Evolutionary conservation across 2,329 filamentous ascomycete genomes (phyloP).

Genomic region (Ophiosphaerella narmari): DNA sequence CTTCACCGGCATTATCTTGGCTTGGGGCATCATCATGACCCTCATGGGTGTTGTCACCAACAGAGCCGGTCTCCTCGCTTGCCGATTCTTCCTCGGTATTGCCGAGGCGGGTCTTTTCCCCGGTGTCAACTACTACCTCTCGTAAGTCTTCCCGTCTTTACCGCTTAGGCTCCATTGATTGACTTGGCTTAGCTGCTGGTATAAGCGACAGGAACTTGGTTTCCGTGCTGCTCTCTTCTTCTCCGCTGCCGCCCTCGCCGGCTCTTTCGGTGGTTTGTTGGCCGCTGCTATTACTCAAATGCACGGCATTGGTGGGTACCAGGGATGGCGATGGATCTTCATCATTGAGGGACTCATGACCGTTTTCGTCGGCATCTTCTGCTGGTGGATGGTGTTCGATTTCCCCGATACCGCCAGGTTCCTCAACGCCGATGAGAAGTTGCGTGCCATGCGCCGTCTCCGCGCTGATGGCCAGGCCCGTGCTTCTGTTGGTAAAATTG

Average conservation of each 20-base stretch:
- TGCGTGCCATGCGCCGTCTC: slow-evolving; percentile 65
- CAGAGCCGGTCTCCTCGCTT: slow-evolving; percentile 40
- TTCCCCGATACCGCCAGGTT: slow-evolving; percentile 66
- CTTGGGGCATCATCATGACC: slow-evolving; percentile 56
- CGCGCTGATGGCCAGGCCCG: slow-evolving; percentile 71
- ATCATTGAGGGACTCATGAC: slow-evolving; percentile 46
- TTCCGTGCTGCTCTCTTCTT: slow-evolving; percentile 64
- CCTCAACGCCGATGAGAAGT: slow-evolving; percentile 56
- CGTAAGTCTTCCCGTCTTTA: slow-evolving; percentile 44
- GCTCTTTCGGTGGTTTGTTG: slow-evolving; percentile 65
- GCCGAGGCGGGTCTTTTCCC: slow-evolving; percentile 47
- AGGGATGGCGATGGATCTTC: slow-evolving; percentile 29
- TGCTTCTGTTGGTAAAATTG: slow-evolving; percentile 57
- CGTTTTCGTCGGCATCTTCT: slow-evolving; percentile 42
- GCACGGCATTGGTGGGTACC: slow-evolving; percentile 57
- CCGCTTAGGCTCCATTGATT: neutral
- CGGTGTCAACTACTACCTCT: slow-evolving; percentile 60
- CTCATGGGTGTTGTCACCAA: slow-evolving; percentile 54
- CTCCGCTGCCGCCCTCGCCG: slow-evolving; percentile 61
- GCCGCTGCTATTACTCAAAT: slow-evolving; percentile 64
- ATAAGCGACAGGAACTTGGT: slow-evolving; percentile 59
- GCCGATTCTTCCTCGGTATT: slow-evolving; percentile 45
- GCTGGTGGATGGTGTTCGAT: slow-evolving; percentile 66
- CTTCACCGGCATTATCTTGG: slow-evolving; percentile 53
- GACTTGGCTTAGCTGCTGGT: slow-evolving; percentile 49